Percentiles rank a stretch among this genome's conserved stretches.
These are phyloP conservation scores for Gypsophila paniculata DNA, from an alignment of 179 eudicot genomes.

Conservation along the genomic window DNA sequence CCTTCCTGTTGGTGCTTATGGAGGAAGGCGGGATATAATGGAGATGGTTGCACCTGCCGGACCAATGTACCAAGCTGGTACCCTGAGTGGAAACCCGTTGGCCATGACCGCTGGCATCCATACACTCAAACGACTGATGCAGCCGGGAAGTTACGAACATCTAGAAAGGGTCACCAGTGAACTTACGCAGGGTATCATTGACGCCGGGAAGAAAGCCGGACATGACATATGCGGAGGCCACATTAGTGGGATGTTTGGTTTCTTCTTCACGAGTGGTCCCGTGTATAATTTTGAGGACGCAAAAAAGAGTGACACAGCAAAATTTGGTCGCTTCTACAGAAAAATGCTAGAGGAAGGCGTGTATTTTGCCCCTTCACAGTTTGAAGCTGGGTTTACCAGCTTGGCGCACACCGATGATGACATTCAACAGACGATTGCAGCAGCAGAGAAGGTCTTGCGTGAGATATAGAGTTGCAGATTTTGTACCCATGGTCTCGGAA, in stretches of 20 bases:
- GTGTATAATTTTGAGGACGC: slow-evolving; percentile 82
- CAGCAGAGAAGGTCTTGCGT: slow-evolving; percentile 72
- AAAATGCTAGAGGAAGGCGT: slow-evolving; percentile 95
- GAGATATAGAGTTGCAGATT: slow-evolving; percentile 25
- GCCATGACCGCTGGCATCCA: slow-evolving; percentile 99
- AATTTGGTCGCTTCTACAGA: slow-evolving; percentile 64
- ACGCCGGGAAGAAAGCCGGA: slow-evolving; percentile 82
- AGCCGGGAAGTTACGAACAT: slow-evolving; percentile 68
- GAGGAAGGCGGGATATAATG: slow-evolving; percentile 93
- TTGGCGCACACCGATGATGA: slow-evolving; percentile 73
- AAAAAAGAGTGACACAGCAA: slow-evolving; percentile 77
- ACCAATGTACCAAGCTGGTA: slow-evolving; percentile 92
- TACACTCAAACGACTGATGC: slow-evolving; percentile 70
- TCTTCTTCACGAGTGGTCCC: slow-evolving; percentile 89
- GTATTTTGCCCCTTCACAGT: slow-evolving; percentile 90
- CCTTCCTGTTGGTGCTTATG: slow-evolving; percentile 91
- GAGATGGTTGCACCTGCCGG: slow-evolving; percentile 98
- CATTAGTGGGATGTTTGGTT: slow-evolving; percentile 88
- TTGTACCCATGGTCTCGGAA: slow-evolving; percentile 11
- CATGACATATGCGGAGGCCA: slow-evolving; percentile 80
- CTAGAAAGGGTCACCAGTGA: slow-evolving; percentile 62
- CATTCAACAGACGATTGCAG: slow-evolving; percentile 68
- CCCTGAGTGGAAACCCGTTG: slow-evolving; percentile 93
- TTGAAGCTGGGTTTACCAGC: slow-evolving; percentile 96
- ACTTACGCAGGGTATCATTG: slow-evolving; percentile 63